A percentile compares a stretch with the other conserved stretches of the same genome.
Evolutionary conservation across 1,139 yeast species (phyloP).

Genomic region (Suhomyces bolitotheri): DNA sequence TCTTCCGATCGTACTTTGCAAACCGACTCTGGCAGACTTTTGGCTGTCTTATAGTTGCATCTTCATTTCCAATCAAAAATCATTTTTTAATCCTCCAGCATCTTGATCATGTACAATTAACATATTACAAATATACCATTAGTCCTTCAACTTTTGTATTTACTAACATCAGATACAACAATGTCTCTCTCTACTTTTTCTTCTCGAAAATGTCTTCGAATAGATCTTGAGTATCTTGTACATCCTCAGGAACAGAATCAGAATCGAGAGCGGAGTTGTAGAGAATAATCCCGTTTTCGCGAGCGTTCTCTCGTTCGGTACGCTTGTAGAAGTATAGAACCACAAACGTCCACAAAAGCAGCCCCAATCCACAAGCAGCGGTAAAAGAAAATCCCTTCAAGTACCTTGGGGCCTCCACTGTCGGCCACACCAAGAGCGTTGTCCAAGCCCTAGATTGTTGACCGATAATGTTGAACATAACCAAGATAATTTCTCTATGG

Average conservation of each 20-base stretch:
- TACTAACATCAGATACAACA: too few species aligned
- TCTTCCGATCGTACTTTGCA: conserved; percentile 15
- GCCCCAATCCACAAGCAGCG: conserved; percentile 51
- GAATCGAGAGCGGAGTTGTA: conserved; percentile 11
- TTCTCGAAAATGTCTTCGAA: too few species aligned
- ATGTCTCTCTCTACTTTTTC: too few species aligned
- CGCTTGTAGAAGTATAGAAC: conserved; percentile 58
- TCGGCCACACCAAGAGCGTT: conserved; percentile 37
- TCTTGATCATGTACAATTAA: too few species aligned
- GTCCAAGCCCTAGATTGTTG: conserved; percentile 44
- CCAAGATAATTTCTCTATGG: conserved; percentile 41
- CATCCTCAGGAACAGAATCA: conserved; percentile 7
- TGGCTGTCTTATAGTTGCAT: conserved; percentile 14
- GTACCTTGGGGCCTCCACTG: conserved; percentile 51
- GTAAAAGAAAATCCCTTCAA: conserved; percentile 51
- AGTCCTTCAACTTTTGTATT: too few species aligned
- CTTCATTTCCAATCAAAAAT: conserved; percentile 4
- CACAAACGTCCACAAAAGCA: conserved; percentile 52
- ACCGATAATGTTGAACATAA: conserved; percentile 43
- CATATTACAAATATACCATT: too few species aligned
- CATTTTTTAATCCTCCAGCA: too few species aligned
- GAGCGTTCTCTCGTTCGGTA: conserved; percentile 53
- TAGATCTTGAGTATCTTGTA: too few species aligned
- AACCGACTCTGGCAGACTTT: conserved; percentile 10
- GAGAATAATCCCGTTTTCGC: conserved; percentile 37